Evolutionary conservation across 2,329 filamentous ascomycete species (phyloP), one percentile per base, ranked within the genome.

Genomic region (Coniochaeta pulveracea): DNA sequence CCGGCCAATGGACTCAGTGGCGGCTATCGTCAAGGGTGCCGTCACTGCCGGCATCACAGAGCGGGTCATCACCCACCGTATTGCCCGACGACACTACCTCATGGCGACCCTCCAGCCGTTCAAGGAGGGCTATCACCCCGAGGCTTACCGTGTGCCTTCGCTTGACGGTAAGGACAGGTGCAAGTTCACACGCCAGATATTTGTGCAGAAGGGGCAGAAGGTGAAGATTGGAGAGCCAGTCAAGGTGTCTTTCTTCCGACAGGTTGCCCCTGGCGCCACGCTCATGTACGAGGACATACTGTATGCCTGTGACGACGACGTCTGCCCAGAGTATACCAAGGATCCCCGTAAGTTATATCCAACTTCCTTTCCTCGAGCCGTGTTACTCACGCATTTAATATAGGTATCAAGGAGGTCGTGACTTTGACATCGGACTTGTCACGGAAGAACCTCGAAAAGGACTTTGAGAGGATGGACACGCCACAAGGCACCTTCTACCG

Each of bases 211-310:
- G 64, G 91, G 91, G 11, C 91, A 98, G 58, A 82, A 93, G 57
- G 88, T 98, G 61, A 96, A 96, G 78, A 96, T 94, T 56, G 91
- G 91, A 48, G 91, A 98, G 62, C 89, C 91, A 2, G 89, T 96
- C 62, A 96, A 96, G 69, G 91, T 96, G 27, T 93, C 85, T 8
- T 96, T 96, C 63, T 96, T 98, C 77, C 72, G 91, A 57, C 91
- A 96, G 57, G 91, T 98, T 35, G 91, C 91, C 5, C 91, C 91
- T 1, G 91, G 91, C 32, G 91, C 91, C 21, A 96, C 89, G 1
- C 76, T 98, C 47, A 96, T 98, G 91, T 98, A 98, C 56, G 91
- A 98, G 65, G 91, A 98, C 62, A 89, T 96, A 34, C 61, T 96
- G 37, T 96, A 95, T 56, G 91, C 89, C 33, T 98, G 91, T 52